phyloP scores from a whole-genome alignment of 495 filamentous ascomycete genomes.

The Xanthoparmelia taractica region DNA sequence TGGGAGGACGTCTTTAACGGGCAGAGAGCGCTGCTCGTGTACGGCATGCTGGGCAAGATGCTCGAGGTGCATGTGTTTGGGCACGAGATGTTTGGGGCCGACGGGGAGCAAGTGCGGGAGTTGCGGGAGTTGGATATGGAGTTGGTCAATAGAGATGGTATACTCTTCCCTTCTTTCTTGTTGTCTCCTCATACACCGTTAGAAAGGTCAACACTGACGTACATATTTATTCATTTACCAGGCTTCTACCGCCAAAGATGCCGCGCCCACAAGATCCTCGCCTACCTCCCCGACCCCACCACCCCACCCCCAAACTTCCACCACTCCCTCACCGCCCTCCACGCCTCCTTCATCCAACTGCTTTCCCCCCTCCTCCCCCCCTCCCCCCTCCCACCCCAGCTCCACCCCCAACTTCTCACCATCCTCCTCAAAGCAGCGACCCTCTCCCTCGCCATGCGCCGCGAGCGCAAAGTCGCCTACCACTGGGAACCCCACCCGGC shows the following conservation, averaged over 20 bases:
- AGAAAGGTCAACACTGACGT: background rate
- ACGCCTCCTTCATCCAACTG: slow-evolving; percentile 6
- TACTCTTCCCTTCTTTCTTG: background rate
- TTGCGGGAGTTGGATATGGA: slow-evolving; percentile 10
- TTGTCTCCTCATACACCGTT: background rate
- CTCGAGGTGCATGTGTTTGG: slow-evolving; percentile 21
- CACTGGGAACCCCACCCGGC: slow-evolving; percentile 9
- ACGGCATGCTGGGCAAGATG: slow-evolving; percentile 21
- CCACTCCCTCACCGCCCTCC: slow-evolving; percentile 36
- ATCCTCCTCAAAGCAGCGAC: slow-evolving; percentile 9
- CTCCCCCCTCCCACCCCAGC: background rate
- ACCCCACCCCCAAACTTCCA: slow-evolving; percentile 29
- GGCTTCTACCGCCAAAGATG: background rate
- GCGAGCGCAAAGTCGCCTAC: slow-evolving; percentile 5
- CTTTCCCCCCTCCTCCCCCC: background rate
- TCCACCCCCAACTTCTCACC: background rate
- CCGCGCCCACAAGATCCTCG: slow-evolving; percentile 11
- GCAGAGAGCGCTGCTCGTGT: slow-evolving; percentile 15
- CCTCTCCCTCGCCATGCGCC: slow-evolving; percentile 11
- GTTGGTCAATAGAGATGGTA: slow-evolving; percentile 9
- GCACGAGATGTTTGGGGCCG: slow-evolving; percentile 16
- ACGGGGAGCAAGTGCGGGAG: slow-evolving; percentile 2
- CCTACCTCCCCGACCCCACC: slow-evolving; percentile 22
- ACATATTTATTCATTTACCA: background rate
- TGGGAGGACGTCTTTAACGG: slow-evolving; percentile 19